Percentiles rank a stretch among this genome's conserved stretches.
These are phyloP conservation scores for Pseudogymnoascus sp. DNA, from an alignment of 2,329 filamentous ascomycete species.

Conservation along the genomic window DNA sequence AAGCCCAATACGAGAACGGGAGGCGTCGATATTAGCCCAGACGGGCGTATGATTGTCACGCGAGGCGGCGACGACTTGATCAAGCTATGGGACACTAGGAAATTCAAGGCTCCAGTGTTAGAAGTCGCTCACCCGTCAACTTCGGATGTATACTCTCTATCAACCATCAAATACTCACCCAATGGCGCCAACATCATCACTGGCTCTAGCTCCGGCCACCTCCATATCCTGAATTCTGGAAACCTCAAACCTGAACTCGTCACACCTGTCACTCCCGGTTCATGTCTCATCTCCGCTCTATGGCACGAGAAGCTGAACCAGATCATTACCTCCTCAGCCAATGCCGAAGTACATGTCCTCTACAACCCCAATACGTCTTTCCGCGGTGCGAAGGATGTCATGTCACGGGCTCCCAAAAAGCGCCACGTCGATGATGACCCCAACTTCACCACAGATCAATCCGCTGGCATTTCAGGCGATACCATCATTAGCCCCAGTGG, in stretches of 20 bases:
- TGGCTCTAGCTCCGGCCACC: conserved; percentile 73
- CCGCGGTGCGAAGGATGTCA: conserved; percentile 76
- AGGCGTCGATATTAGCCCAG: conserved; percentile 80
- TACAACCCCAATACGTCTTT: conserved; percentile 80
- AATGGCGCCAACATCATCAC: conserved; percentile 78
- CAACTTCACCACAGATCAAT: conserved; percentile 73
- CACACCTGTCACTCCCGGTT: conserved; percentile 80
- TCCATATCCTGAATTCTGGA: conserved; percentile 89
- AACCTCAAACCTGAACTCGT: conserved; percentile 78
- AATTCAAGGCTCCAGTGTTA: conserved; percentile 84
- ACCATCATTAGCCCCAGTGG: conserved; percentile 64
- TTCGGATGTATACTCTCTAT: conserved; percentile 72
- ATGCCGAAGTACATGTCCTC: conserved; percentile 79
- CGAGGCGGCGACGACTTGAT: conserved; percentile 85
- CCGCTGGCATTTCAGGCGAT: conserved; percentile 74
- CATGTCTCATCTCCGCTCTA: conserved; percentile 70
- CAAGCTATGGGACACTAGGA: conserved; percentile 94
- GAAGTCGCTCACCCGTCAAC: conserved; percentile 72
- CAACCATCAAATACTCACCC: conserved; percentile 84
- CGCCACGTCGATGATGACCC: conserved; percentile 93
- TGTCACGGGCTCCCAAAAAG: conserved; percentile 89
- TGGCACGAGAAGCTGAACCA: conserved; percentile 97
- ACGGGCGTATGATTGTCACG: conserved; percentile 84
- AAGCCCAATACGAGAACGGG: conserved; percentile 79
- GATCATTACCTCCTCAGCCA: conserved; percentile 87